phyloP scores from a whole-genome alignment of 768 basidiomycete genomes.

The Saitozyma sp. region DNA sequence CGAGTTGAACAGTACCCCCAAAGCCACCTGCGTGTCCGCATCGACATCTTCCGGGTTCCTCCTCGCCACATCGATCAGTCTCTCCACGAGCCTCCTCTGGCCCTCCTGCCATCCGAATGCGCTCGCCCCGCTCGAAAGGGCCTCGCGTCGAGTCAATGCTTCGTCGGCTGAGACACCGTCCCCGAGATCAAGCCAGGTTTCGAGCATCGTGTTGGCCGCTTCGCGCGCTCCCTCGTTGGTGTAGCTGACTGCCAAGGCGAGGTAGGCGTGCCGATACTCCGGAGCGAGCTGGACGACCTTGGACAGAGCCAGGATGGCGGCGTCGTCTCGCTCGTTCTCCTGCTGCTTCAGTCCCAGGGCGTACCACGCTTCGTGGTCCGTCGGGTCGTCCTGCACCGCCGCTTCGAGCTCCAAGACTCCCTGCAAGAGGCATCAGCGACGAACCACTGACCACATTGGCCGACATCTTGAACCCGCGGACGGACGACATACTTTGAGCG shows the following conservation, averaged over 20 bases:
- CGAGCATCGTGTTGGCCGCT: conserved; percentile 75
- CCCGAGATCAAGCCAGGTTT: conserved; percentile 69
- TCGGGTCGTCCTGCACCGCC: conserved; percentile 73
- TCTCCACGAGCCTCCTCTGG: conserved; percentile 62
- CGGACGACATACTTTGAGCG: conserved; percentile 19
- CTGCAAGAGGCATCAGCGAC: conserved; percentile 55
- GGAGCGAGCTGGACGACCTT: conserved; percentile 81
- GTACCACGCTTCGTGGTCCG: conserved; percentile 76
- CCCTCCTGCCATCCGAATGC: conserved; percentile 23
- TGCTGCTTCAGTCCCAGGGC: conserved; percentile 95
- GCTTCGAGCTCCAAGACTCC: conserved; percentile 87
- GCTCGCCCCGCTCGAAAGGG: neutral
- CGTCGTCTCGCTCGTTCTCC: conserved; percentile 91
- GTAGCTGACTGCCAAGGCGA: conserved; percentile 84
- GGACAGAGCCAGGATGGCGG: conserved; percentile 80
- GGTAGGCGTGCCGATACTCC: conserved; percentile 67
- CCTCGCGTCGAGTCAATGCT: neutral
- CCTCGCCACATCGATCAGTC: conserved; percentile 77
- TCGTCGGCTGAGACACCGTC: conserved; percentile 19
- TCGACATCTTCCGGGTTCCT: conserved; percentile 67
- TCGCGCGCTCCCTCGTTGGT: conserved; percentile 81
- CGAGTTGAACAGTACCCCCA: conserved; percentile 88
- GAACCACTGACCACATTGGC: neutral
- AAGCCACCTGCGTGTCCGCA: conserved; percentile 90
- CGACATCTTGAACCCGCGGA: neutral